These are phyloP conservation scores for Leccinum sublutescens DNA, from an alignment of 768 basidiomycete genomes.

Conservation along the genomic window DNA sequence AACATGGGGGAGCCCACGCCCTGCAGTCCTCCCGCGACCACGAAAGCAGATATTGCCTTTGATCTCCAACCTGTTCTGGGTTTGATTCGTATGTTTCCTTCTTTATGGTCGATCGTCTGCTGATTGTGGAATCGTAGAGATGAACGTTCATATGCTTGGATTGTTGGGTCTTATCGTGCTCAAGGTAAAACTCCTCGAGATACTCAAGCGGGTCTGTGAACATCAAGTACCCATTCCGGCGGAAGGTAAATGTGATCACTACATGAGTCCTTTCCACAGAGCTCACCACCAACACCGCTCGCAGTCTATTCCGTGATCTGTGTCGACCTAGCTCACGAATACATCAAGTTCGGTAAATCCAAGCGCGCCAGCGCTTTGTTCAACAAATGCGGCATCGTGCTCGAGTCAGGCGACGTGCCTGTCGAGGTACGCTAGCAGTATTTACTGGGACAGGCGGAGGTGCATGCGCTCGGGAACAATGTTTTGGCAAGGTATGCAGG, in stretches of 20 bases:
- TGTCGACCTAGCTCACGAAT: constrained; percentile 75
- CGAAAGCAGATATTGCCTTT: constrained; percentile 7
- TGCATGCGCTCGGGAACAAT: constrained; percentile 59
- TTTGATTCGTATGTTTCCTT: constrained; percentile 51
- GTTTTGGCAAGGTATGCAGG: constrained; percentile 52
- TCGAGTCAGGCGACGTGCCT: constrained; percentile 45
- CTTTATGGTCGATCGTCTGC: not conserved
- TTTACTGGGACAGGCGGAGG: constrained; percentile 65
- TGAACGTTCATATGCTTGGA: constrained; percentile 61
- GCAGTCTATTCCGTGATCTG: constrained; percentile 64
- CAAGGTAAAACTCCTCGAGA: constrained; percentile 65
- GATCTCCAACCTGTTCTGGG: constrained; percentile 38
- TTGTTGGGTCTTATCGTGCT: constrained; percentile 63
- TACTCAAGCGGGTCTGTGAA: constrained; percentile 61
- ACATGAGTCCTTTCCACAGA: not conserved
- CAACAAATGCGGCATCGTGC: constrained; percentile 47
- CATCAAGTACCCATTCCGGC: constrained; percentile 38
- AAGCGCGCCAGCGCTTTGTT: constrained; percentile 68
- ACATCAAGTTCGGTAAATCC: constrained; percentile 71
- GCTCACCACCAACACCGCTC: not conserved
- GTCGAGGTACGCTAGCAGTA: constrained; percentile 54
- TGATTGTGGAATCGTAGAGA: constrained; percentile 38
- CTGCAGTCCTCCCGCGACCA: constrained; percentile 1
- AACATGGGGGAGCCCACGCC: constrained; percentile 10
- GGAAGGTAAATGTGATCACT: constrained; percentile 42